Conservation (phyloP, 305 asterid species). For the Ilex paraguariensis region DNA sequence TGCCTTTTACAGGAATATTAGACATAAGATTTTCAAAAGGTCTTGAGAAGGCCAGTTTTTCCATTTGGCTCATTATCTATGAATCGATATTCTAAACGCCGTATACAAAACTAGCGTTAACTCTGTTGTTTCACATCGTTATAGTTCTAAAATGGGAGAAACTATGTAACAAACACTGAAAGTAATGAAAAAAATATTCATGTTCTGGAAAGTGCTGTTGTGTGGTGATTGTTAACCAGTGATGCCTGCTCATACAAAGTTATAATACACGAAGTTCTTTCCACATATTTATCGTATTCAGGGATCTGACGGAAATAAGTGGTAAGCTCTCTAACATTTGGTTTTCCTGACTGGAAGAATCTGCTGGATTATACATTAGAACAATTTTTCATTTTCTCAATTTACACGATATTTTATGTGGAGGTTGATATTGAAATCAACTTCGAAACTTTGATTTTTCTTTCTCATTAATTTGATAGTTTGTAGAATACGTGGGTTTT, state of each 20-base stretch:
- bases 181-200: background rate
- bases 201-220: background rate
- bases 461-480: background rate
- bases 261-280: no score
- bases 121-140: background rate
- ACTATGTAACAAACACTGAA: no score
- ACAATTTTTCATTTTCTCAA: background rate
- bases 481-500: background rate
- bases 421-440: background rate
- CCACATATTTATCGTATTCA: no score
- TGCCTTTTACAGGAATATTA: background rate
- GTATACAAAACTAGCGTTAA: background rate
- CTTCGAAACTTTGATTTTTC: no score
- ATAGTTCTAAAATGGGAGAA: no score
- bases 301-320: no score
- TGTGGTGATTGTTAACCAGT: background rate
- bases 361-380: no score
- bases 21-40: no score
- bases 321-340: no score
- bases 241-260: no score
- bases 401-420: background rate
- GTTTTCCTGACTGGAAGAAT: no score
- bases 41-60: no score
- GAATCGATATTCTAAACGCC: background rate
- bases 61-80: background rate